Conservation (phyloP, 805 yeast species). For the Clavispora vitiphila region DNA sequence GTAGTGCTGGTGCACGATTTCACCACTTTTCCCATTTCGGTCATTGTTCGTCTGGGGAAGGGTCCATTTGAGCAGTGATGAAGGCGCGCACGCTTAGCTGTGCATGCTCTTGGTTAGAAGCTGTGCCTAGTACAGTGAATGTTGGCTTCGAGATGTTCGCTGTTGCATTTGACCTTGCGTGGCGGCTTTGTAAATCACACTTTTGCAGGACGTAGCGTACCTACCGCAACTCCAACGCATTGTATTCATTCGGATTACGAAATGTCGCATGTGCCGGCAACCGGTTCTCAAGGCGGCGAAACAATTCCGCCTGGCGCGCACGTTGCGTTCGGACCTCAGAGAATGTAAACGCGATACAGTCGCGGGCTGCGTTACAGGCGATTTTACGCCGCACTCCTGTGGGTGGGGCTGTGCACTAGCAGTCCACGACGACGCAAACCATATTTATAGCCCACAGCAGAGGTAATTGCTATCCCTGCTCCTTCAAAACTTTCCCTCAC, state of each 20-base stretch:
- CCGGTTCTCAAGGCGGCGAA: slow-evolving; percentile 27
- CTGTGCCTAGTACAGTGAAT: too few species aligned
- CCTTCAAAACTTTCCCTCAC: too few species aligned
- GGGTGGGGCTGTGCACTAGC: neutral
- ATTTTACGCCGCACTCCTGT: slow-evolving; percentile 4
- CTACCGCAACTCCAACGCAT: slow-evolving; percentile 21
- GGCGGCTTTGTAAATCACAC: slow-evolving; percentile 19
- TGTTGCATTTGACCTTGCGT: slow-evolving; percentile 5
- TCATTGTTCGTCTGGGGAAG: too few species aligned
- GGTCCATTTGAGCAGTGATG: too few species aligned
- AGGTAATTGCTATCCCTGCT: too few species aligned
- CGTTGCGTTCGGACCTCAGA: slow-evolving; percentile 35
- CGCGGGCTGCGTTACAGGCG: slow-evolving; percentile 25
- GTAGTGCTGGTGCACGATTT: too few species aligned
- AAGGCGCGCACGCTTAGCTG: too few species aligned
- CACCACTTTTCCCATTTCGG: too few species aligned
- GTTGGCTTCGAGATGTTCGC: neutral
- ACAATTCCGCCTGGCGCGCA: slow-evolving; percentile 19
- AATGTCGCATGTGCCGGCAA: slow-evolving; percentile 16
- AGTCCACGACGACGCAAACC: neutral
- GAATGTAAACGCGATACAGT: slow-evolving; percentile 40
- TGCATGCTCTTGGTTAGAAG: too few species aligned
- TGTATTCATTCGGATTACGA: slow-evolving; percentile 32
- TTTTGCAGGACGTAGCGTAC: slow-evolving; percentile 15
- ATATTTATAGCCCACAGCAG: too few species aligned